phyloP scores from a whole-genome alignment of 257 asterid species.

The Phtheirospermum japonicum region DNA sequence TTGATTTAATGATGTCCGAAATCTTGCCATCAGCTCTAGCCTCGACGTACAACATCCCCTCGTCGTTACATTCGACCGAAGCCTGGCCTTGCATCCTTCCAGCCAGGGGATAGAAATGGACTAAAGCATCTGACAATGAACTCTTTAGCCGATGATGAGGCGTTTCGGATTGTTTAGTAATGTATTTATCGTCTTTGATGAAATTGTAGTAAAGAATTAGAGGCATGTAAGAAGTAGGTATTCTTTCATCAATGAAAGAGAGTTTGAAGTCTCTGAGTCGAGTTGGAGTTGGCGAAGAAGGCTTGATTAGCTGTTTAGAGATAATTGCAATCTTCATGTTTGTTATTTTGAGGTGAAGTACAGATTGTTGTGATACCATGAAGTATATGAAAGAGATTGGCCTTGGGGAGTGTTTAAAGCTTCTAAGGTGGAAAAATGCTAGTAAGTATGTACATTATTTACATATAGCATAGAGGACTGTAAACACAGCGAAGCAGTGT shows the following conservation, averaged over 20 bases:
- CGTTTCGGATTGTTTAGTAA: slow-evolving; percentile 27
- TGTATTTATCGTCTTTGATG: background rate
- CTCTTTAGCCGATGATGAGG: slow-evolving; percentile 31
- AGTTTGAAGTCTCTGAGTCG: slow-evolving; percentile 41
- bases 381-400: no score
- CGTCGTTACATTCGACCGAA: slow-evolving; percentile 50
- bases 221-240: slow-evolving; percentile 52
- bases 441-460: no score
- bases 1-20: slow-evolving; percentile 26
- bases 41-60: slow-evolving; percentile 43
- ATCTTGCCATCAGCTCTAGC: slow-evolving; percentile 35
- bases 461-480: no score
- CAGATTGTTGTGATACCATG: no score
- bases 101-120: slow-evolving; percentile 54
- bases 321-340: slow-evolving; percentile 39
- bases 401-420: no score
- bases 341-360: no score
- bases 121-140: slow-evolving; percentile 45
- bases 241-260: slow-evolving; percentile 56
- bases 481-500: no score
- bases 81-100: slow-evolving; percentile 55
- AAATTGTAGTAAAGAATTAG: slow-evolving; percentile 46
- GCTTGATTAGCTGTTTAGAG: slow-evolving; percentile 36
- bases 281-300: slow-evolving; percentile 55
- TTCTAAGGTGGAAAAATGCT: no score